Conservation (phyloP, 2,329 filamentous ascomycete genomes). For the Cercospora sojina region DNA sequence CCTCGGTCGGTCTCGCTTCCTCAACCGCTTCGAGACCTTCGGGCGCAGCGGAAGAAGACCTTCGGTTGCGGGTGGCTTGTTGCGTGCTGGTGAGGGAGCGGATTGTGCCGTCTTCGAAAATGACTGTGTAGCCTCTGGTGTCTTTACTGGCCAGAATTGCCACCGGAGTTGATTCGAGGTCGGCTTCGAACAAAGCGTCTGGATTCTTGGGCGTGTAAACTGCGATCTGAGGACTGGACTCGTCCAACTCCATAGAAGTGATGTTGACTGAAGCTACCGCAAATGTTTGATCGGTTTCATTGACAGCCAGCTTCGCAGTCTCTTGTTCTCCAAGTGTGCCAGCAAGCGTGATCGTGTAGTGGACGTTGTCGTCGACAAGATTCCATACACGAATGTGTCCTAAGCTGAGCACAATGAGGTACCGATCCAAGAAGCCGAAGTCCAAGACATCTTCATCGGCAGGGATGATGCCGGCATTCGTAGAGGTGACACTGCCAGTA, state of each 20-base stretch:
- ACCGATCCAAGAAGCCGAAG: constrained; percentile 68
- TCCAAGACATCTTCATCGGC: constrained; percentile 53
- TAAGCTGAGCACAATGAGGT: constrained; percentile 72
- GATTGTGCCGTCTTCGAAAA: constrained; percentile 75
- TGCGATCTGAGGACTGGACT: constrained; percentile 37
- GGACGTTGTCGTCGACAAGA: constrained; percentile 72
- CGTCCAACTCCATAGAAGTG: constrained; percentile 10
- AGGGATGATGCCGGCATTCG: constrained; percentile 54
- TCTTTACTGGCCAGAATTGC: constrained; percentile 64
- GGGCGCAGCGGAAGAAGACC: constrained; percentile 7
- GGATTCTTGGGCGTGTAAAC: constrained; percentile 65
- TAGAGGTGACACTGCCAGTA: constrained; percentile 64
- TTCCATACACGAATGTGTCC: constrained; percentile 77
- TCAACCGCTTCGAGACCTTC: background rate
- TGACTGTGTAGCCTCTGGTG: constrained; percentile 69
- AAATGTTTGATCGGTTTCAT: constrained; percentile 53
- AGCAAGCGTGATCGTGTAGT: constrained; percentile 63
- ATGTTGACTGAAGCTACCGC: constrained; percentile 34
- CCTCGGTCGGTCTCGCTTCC: background rate
- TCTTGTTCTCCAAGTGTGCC: constrained; percentile 32
- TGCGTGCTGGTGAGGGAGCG: constrained; percentile 44
- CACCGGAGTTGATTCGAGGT: constrained; percentile 53
- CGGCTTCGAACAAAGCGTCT: constrained; percentile 51
- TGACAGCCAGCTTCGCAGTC: constrained; percentile 60
- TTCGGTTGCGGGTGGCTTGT: constrained; percentile 5